phyloP scores from a whole-genome alignment of 495 filamentous ascomycete genomes.

The Penicillium nucicola region DNA sequence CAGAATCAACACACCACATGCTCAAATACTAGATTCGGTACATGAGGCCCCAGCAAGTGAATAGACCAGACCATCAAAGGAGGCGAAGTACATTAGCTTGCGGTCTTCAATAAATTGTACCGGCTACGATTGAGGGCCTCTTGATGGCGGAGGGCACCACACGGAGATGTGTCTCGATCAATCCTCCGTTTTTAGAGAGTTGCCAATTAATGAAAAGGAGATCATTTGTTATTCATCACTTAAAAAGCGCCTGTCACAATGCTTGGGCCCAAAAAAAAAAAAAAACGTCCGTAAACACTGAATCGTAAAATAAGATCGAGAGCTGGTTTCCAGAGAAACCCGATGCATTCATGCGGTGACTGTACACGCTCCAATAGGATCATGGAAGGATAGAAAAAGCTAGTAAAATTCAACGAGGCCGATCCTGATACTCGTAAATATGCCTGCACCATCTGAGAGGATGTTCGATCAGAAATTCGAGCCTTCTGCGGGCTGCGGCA shows the following conservation, averaged over 20 bases:
- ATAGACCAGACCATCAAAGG: no score
- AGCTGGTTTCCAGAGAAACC: constrained; percentile 25
- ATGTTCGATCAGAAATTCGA: constrained; percentile 56
- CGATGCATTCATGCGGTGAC: constrained; percentile 40
- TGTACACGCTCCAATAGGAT: constrained; percentile 39
- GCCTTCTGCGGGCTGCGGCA: constrained; percentile 89
- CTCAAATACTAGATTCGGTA: no score
- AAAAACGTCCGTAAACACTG: constrained; percentile 1
- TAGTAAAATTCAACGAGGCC: constrained; percentile 26
- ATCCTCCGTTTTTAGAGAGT: background rate
- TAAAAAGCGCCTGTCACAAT: constrained; percentile 6
- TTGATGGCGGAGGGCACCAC: no score
- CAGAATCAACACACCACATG: no score
- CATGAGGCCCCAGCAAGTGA: no score
- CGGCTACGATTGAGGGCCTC: no score
- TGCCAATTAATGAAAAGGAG: background rate
- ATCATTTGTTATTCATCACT: background rate
- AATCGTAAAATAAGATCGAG: constrained; percentile 10
- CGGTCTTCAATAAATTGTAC: no score
- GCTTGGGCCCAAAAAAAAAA: background rate
- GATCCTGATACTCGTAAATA: constrained; percentile 34
- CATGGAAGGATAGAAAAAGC: constrained; percentile 19
- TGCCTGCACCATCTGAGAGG: constrained; percentile 16
- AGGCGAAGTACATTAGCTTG: no score
- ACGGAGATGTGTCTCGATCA: background rate